Conservation (phyloP, 805 yeast species). For the Peterozyma toletana region DNA sequence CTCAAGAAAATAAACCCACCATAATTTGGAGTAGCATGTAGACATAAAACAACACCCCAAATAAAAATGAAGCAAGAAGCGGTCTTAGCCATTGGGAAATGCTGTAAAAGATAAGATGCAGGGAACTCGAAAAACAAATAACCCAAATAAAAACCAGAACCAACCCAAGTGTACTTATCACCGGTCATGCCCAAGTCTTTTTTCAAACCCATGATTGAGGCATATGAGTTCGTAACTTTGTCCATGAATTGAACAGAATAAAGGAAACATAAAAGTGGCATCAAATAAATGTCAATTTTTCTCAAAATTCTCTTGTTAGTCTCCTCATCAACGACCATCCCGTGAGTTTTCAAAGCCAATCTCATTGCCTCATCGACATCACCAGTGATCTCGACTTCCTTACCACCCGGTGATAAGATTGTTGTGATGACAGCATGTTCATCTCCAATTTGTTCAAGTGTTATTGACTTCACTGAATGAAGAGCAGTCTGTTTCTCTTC, state of each 20-base stretch:
- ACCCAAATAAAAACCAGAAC: slow-evolving; percentile 36
- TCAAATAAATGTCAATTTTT: slow-evolving; percentile 42
- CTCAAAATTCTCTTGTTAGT: slow-evolving; percentile 17
- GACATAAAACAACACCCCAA: slow-evolving; percentile 49
- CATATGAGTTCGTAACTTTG: slow-evolving; percentile 36
- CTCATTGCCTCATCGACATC: slow-evolving; percentile 42
- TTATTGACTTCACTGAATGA: slow-evolving; percentile 7
- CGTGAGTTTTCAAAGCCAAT: slow-evolving; percentile 27
- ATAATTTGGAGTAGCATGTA: slow-evolving; percentile 42
- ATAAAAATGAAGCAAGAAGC: slow-evolving; percentile 36
- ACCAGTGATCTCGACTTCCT: slow-evolving; percentile 3
- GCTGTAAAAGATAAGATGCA: slow-evolving; percentile 35
- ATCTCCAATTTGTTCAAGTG: slow-evolving; percentile 11
- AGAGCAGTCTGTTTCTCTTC: background rate
- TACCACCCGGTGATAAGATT: slow-evolving; percentile 8
- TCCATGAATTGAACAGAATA: slow-evolving; percentile 54
- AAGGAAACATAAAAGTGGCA: slow-evolving; percentile 40
- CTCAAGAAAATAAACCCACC: slow-evolving; percentile 51
- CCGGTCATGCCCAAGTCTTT: slow-evolving; percentile 28
- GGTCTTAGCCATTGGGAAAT: slow-evolving; percentile 45
- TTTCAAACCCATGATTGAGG: slow-evolving; percentile 29
- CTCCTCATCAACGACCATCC: slow-evolving; percentile 16
- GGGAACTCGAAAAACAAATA: slow-evolving; percentile 41
- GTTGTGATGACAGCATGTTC: slow-evolving; percentile 7
- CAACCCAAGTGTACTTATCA: slow-evolving; percentile 34